A percentile compares a stretch with the other conserved stretches of the same genome.
Evolutionary conservation across 495 filamentous ascomycete species (phyloP).

Genomic region (Entonaema liquescens): DNA sequence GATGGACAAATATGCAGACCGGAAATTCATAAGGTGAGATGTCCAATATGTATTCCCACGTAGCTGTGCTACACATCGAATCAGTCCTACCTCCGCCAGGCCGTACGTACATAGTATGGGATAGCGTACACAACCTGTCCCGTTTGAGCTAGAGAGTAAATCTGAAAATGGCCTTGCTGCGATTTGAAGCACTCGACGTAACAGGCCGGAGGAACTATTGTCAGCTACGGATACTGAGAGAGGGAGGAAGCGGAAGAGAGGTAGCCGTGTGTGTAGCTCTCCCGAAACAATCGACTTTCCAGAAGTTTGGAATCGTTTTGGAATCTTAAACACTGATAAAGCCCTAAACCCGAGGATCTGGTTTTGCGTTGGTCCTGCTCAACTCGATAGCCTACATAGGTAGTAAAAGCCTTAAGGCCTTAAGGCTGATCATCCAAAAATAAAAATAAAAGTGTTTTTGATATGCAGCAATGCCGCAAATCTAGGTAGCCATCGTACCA

Average conservation of each 20-base stretch:
- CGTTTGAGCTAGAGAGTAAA: slow-evolving; percentile 28
- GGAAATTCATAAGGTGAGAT: neutral
- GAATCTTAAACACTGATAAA: neutral
- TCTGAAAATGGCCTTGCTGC: slow-evolving; percentile 29
- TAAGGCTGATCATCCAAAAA: slow-evolving; percentile 9
- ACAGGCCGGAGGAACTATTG: slow-evolving; percentile 20
- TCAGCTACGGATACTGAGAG: slow-evolving; percentile 14
- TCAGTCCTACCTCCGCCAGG: neutral
- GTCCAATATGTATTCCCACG: slow-evolving; percentile 1
- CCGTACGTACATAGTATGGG: neutral
- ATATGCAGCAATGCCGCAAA: neutral
- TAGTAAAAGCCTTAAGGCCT: neutral
- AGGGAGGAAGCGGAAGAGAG: slow-evolving; percentile 18
- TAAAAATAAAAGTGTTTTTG: slow-evolving; percentile 11
- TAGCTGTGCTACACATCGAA: neutral
- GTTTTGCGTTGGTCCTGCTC: slow-evolving; percentile 1
- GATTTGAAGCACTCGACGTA: slow-evolving; percentile 33
- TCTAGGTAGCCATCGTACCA: neutral
- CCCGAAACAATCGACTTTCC: slow-evolving; percentile 35
- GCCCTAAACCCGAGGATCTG: slow-evolving; percentile 15
- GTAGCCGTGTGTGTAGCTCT: slow-evolving; percentile 9
- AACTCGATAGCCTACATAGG: neutral
- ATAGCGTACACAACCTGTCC: slow-evolving; percentile 25
- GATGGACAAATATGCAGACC: slow-evolving; percentile 1
- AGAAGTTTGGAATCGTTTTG: slow-evolving; percentile 16